Base-by-base conservation (phyloP, 306 rosid species). In the Oemleria cerasiformis region DNA sequence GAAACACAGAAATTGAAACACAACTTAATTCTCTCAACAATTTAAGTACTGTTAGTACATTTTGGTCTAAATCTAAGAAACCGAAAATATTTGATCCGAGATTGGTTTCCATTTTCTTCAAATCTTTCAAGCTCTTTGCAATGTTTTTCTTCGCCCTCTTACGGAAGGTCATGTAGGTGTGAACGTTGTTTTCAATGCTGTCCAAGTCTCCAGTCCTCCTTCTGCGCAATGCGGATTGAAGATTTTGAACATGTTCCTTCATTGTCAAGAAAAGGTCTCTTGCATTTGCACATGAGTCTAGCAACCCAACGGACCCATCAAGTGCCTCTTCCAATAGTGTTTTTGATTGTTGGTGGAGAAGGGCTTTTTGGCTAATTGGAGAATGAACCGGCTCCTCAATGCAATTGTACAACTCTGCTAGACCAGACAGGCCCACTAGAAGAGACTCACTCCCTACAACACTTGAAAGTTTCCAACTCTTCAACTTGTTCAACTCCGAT, bases 211-310 rank as follows among this genome's bases (percentile, higher is more conserved):
- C 76, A 0, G 68, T 50, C 51, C 85, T 75, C 80, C 83, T 86
- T 78, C 98, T 80, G 6, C 94, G 88, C 1, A 87, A 56, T 0
- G 92, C 86, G 2, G 88, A 89, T 16, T 85, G 91, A 72, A 94
- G 91, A 21, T 76, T 58, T 50, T 78, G 86, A 13, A 79, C 78
- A 13, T 45, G 66, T 50, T 82, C 82, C 68, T 70, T 77, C 82
- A 82, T 73, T 20, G 19, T 53, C 53, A 80, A 61, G 56, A 88
- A 59, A 63, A 77, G 55, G 61, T 90, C 94, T 75, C 90, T 84
- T 12, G 86, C 82, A 34, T 77, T 63, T 47, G 81, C 85, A 65
- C 94, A 90, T 0, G 81, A 65, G 54, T 90, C 96, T 39, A 88
- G 79, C 79, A 90, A 67, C 20, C 60, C 70, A 50, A 84, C 47